phyloP scores from a whole-genome alignment of 257 asterid species.

The Dorcoceras hygrometricum region DNA sequence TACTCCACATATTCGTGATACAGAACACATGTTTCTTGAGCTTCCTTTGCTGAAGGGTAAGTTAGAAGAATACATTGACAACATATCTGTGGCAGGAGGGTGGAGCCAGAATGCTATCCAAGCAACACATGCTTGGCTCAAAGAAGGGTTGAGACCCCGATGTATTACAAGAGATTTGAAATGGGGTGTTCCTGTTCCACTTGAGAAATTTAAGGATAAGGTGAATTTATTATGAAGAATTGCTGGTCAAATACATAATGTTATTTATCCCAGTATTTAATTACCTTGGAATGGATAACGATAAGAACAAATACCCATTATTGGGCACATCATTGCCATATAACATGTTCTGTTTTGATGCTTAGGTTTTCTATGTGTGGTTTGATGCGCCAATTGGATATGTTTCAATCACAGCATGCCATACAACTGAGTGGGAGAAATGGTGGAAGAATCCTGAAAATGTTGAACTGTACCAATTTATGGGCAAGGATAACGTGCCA shows the following conservation, averaged over 20 bases:
- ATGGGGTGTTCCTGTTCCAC: slow-evolving; percentile 99
- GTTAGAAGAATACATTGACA: slow-evolving; percentile 57
- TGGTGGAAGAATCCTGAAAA: slow-evolving; percentile 99
- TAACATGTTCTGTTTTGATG: slow-evolving; percentile 27
- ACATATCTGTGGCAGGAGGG: slow-evolving; percentile 75
- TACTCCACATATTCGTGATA: slow-evolving; percentile 65
- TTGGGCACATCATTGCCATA: neutral
- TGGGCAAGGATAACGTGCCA: slow-evolving; percentile 99
- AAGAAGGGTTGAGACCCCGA: slow-evolving; percentile 74
- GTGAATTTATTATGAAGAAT: slow-evolving; percentile 32
- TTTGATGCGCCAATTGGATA: slow-evolving; percentile 98
- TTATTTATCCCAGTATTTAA: slow-evolving; percentile 3
- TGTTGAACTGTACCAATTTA: slow-evolving; percentile 94
- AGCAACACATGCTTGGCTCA: slow-evolving; percentile 78
- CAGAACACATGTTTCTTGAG: slow-evolving; percentile 86
- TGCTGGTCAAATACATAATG: slow-evolving; percentile 12
- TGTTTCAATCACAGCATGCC: slow-evolving; percentile 86
- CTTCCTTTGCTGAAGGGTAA: slow-evolving; percentile 79
- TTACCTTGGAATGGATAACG: slow-evolving; percentile 12
- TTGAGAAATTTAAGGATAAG: slow-evolving; percentile 77
- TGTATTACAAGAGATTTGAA: slow-evolving; percentile 94
- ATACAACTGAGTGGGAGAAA: slow-evolving; percentile 93
- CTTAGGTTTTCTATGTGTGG: slow-evolving; percentile 97
- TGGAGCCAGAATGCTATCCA: slow-evolving; percentile 98
- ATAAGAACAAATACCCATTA: slow-evolving; percentile 12